Evolutionary conservation across 1,284 basidiomycete genomes (phyloP).

Genomic region (Moesziomyces globuligerus): DNA sequence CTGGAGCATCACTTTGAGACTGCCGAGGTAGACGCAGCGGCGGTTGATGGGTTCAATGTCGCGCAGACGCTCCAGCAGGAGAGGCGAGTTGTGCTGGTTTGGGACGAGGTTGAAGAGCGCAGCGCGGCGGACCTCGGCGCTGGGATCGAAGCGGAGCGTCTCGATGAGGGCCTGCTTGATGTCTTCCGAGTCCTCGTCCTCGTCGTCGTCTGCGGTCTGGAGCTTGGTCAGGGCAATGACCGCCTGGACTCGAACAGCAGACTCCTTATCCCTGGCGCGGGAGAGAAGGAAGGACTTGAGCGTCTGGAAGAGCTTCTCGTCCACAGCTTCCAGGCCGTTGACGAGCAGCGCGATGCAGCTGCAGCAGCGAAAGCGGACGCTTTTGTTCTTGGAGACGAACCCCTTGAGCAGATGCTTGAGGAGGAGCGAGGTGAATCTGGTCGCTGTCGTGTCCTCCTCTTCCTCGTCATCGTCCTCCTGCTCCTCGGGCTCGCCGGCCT

Average conservation of each 20-base stretch:
- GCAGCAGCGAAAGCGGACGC: slow-evolving; percentile 81
- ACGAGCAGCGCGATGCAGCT: slow-evolving; percentile 73
- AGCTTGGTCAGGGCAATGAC: slow-evolving; percentile 86
- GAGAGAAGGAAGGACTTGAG: slow-evolving; percentile 79
- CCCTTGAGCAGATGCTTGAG: slow-evolving; percentile 83
- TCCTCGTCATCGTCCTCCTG: slow-evolving; percentile 71
- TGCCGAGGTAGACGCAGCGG: slow-evolving; percentile 79
- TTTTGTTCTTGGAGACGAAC: slow-evolving; percentile 89
- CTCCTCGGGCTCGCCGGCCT: slow-evolving; percentile 54
- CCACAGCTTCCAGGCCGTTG: slow-evolving; percentile 66
- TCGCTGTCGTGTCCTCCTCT: slow-evolving; percentile 77
- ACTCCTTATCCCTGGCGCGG: slow-evolving; percentile 85
- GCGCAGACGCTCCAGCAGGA: slow-evolving; percentile 81
- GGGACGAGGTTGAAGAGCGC: slow-evolving; percentile 83
- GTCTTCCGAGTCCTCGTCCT: slow-evolving; percentile 74
- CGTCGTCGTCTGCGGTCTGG: slow-evolving; percentile 72
- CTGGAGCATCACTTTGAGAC: slow-evolving; percentile 46
- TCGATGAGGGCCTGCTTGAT: slow-evolving; percentile 78
- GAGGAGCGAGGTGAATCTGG: slow-evolving; percentile 78
- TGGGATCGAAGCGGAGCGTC: slow-evolving; percentile 76
- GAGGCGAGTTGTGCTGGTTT: slow-evolving; percentile 73
- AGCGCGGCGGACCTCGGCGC: slow-evolving; percentile 87
- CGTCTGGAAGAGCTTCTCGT: slow-evolving; percentile 81
- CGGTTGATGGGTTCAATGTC: slow-evolving; percentile 86
- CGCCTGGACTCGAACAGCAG: slow-evolving; percentile 83